These are phyloP conservation scores for Malassezia slooffiae DNA, from an alignment of 1,284 basidiomycete species.

Conservation along the genomic window DNA sequence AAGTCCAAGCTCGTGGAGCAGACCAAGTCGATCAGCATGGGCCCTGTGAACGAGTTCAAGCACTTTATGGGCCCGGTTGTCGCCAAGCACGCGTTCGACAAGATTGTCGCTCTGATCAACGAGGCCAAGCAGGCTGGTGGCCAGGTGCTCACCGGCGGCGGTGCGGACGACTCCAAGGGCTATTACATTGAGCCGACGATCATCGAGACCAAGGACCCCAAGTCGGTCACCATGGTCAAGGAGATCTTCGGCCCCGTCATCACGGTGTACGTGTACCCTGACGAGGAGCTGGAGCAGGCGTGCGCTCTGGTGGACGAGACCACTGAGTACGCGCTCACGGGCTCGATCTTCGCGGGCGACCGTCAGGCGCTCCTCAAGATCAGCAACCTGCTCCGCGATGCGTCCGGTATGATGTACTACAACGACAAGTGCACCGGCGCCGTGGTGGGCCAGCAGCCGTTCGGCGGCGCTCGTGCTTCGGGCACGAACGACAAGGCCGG, in stretches of 20 bases:
- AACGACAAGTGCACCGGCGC: constrained; percentile 70
- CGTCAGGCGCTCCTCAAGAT: constrained; percentile 37
- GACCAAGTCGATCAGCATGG: constrained; percentile 72
- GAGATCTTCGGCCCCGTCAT: constrained; percentile 96
- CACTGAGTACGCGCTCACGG: constrained; percentile 67
- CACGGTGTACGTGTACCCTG: constrained; percentile 55
- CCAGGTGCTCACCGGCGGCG: constrained; percentile 75
- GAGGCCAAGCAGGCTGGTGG: constrained; percentile 81
- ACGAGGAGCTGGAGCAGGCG: constrained; percentile 64
- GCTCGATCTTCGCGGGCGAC: constrained; percentile 43
- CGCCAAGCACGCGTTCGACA: constrained; percentile 73
- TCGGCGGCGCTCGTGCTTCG: constrained; percentile 81
- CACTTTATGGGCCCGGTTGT: constrained; percentile 96
- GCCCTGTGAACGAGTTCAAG: constrained; percentile 63
- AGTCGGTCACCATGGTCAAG: constrained; percentile 78
- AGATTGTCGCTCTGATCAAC: constrained; percentile 70
- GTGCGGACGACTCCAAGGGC: constrained; percentile 73
- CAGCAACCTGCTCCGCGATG: constrained; percentile 43
- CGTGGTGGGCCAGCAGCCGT: constrained; percentile 67
- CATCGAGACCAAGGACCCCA: constrained; percentile 83
- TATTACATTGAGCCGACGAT: constrained; percentile 91
- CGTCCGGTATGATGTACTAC: constrained; percentile 47
- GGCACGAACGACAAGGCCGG: constrained; percentile 99
- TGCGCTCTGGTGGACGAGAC: constrained; percentile 76
- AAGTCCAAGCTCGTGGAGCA: constrained; percentile 66